Evolutionary conservation across 768 basidiomycete genomes (phyloP).

Genomic region (Phylloporus rhodoxanthus): DNA sequence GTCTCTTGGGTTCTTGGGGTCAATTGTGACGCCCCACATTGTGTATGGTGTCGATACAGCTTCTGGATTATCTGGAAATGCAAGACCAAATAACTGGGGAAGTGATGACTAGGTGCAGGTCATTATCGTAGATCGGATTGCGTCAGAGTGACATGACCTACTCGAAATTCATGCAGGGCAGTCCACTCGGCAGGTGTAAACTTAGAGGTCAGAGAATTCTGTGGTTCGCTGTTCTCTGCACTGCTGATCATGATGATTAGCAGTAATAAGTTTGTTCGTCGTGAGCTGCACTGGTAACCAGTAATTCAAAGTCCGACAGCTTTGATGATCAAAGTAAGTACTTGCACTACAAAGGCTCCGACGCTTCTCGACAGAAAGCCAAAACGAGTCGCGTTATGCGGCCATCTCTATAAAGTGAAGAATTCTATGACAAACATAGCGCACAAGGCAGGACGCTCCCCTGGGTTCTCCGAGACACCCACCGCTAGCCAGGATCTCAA

Average conservation of each 20-base stretch:
- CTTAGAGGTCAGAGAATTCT: constrained; percentile 60
- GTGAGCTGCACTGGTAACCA: too few relatives aligned
- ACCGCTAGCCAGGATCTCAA: constrained; percentile 53
- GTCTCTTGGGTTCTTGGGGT: constrained; percentile 50
- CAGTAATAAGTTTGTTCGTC: too few relatives aligned
- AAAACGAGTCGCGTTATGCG: constrained; percentile 5
- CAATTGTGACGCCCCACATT: constrained; percentile 69
- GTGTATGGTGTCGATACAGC: constrained; percentile 46
- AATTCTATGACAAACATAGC: constrained; percentile 26
- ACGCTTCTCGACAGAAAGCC: too few relatives aligned
- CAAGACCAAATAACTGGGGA: constrained; percentile 50
- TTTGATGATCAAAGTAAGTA: too few relatives aligned
- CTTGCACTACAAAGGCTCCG: too few relatives aligned
- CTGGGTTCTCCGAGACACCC: constrained; percentile 4
- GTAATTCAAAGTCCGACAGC: too few relatives aligned
- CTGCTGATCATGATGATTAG: neutral
- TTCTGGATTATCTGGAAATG: constrained; percentile 53
- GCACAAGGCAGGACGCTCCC: constrained; percentile 17
- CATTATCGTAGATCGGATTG: neutral
- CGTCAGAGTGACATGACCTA: constrained; percentile 26
- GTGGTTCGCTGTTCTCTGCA: constrained; percentile 43
- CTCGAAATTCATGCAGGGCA: constrained; percentile 63
- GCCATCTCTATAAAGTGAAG: constrained; percentile 26
- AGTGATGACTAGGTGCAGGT: constrained; percentile 32
- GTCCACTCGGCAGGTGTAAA: constrained; percentile 72